A percentile compares a stretch with the other conserved stretches of the same genome.
phyloP scores from a whole-genome alignment of 2,329 filamentous ascomycete genomes.

The Tolypocladium endophyticum region DNA sequence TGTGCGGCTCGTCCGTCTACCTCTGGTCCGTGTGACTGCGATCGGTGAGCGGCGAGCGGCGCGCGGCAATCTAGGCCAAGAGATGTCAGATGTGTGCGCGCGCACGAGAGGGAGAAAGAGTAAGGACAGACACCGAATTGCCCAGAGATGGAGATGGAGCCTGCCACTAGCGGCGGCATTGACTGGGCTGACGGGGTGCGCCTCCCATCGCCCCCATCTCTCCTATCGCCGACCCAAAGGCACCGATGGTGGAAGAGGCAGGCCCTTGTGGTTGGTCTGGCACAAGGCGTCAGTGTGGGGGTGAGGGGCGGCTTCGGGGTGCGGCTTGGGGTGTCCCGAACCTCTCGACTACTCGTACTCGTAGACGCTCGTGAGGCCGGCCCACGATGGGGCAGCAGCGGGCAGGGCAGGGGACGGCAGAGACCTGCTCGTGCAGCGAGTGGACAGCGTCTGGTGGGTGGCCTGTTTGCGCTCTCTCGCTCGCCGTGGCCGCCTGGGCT shows the following conservation, averaged over 20 bases:
- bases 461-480: not conserved
- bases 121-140: not conserved
- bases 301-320: not conserved
- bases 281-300: not conserved
- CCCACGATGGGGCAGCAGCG: not conserved
- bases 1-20: not conserved
- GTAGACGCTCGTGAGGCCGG: not conserved
- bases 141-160: conserved; percentile 1
- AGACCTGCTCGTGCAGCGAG: not conserved
- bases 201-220: conserved; percentile 6
- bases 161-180: conserved; percentile 6
- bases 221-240: conserved; percentile 6
- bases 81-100: not conserved
- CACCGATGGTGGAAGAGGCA: not conserved
- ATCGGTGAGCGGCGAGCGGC: not conserved
- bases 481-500: not conserved
- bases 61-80: not conserved
- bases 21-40: not conserved
- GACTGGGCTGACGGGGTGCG: conserved; percentile 3
- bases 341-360: no score
- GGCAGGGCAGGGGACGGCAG: not conserved
- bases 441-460: not conserved
- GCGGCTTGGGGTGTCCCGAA: not conserved
- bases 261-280: not conserved
- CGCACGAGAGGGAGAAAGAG: not conserved